Evolutionary conservation across 345 rosid species (phyloP).

Genomic region (Gossypium rotundifolium): DNA sequence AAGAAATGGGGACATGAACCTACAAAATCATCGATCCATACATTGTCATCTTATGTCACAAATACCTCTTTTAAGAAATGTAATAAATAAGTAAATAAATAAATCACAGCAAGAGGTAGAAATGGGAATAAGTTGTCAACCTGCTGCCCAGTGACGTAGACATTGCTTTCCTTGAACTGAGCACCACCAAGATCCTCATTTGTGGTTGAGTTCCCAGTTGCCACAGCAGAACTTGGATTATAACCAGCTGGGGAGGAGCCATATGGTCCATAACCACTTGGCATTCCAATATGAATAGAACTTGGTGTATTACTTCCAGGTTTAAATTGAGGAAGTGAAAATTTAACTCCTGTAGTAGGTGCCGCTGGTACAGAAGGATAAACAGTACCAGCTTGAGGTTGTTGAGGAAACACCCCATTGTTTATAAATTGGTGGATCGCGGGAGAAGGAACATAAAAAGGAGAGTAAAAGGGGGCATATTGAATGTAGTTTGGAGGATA

Average conservation of each 20-base stretch:
- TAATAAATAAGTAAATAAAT: neutral
- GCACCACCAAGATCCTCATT: slow-evolving; percentile 70
- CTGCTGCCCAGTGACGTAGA: slow-evolving; percentile 70
- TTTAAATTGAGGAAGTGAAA: slow-evolving; percentile 75
- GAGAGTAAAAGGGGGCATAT: slow-evolving; percentile 70
- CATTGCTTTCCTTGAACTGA: slow-evolving; percentile 77
- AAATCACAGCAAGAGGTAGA: slow-evolving; percentile 2
- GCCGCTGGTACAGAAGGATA: slow-evolving; percentile 69
- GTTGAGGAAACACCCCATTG: slow-evolving; percentile 82
- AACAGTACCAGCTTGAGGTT: slow-evolving; percentile 64
- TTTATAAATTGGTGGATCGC: slow-evolving; percentile 69
- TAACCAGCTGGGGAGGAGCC: slow-evolving; percentile 75
- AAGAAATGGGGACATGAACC: neutral
- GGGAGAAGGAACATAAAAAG: slow-evolving; percentile 67
- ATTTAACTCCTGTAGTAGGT: slow-evolving; percentile 65
- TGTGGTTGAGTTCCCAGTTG: slow-evolving; percentile 62
- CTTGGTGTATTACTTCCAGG: slow-evolving; percentile 69
- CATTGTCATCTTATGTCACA: neutral
- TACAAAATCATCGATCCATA: neutral
- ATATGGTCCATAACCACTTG: slow-evolving; percentile 73
- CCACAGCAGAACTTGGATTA: slow-evolving; percentile 52
- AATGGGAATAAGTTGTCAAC: slow-evolving; percentile 30
- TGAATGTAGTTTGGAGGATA: slow-evolving; percentile 80
- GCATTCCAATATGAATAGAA: slow-evolving; percentile 63
- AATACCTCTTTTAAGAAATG: neutral